Evolutionary conservation across 2,329 filamentous ascomycete genomes (phyloP).

Genomic region (Pseudogymnoascus sp.): DNA sequence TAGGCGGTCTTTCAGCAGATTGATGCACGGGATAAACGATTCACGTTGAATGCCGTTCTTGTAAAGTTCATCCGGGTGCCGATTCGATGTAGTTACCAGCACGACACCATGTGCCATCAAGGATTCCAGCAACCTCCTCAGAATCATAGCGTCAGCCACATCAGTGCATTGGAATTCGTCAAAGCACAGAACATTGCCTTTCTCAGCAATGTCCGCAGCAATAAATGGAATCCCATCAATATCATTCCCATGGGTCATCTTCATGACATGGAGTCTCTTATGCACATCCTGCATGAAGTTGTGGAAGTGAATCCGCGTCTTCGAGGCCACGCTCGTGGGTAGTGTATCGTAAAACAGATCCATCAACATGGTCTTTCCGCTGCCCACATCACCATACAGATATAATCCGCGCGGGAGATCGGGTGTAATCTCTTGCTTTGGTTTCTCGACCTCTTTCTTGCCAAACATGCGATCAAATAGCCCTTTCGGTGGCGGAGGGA

Average conservation of each 20-base stretch:
- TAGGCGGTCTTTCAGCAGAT: constrained; percentile 75
- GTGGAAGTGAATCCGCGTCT: constrained; percentile 95
- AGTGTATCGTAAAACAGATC: constrained; percentile 94
- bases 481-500: constrained; percentile 44
- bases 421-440: constrained; percentile 51
- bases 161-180: constrained; percentile 99
- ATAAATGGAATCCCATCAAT: constrained; percentile 87
- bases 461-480: constrained; percentile 56
- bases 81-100: constrained; percentile 89
- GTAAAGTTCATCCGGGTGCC: constrained; percentile 94
- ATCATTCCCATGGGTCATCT: constrained; percentile 81
- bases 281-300: constrained; percentile 99
- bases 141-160: constrained; percentile 96
- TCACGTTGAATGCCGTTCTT: constrained; percentile 96
- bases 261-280: constrained; percentile 80
- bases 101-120: constrained; percentile 97
- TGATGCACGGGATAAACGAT: constrained; percentile 91
- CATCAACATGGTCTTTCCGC: constrained; percentile 99
- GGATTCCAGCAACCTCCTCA: constrained; percentile 76
- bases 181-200: constrained; percentile 84
- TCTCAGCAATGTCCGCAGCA: constrained; percentile 85
- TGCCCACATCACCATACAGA: constrained; percentile 92
- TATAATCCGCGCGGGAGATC: constrained; percentile 83
- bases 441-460: constrained; percentile 30
- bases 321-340: constrained; percentile 68